Base-by-base conservation (phyloP, 139 green algal genomes). In the Yamagishiella unicocca region DNA sequence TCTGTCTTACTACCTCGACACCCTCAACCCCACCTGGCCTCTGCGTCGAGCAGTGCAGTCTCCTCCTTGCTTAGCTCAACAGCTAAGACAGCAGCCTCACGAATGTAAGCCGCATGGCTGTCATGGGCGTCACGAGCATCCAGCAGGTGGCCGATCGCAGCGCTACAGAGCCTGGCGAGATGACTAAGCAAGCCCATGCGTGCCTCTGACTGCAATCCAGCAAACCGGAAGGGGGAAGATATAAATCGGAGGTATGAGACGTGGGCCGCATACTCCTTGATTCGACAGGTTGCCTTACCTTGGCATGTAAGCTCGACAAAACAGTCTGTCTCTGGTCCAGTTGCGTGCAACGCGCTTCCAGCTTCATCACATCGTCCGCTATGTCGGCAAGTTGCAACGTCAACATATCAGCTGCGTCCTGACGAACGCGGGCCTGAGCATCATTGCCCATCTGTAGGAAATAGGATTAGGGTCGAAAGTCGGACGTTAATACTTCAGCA, bases 21-120 rank as follows among this genome's bases (percentile, higher is more conserved):
- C n/a, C n/a, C n/a, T n/a, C n/a, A n/a, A n/a, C n/a, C 58, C 6
- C n/a, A 85, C 79, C 79, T 75, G 61, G 27, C 61, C 12, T 86
- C 80, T 4, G 64, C 43, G 2, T 25, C 25, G 0, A 45, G 37
- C 31, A 78, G 64, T 31, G 31, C 64, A 12, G 14, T 24, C 42
- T 86, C 80, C 43, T 62, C 6, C 45, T 66, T 55, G 64, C n/a
- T 68, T 2, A 77, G 31, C 42, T 58, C 45, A 6, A 86, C 80
- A 2, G 43, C 42, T 19, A n/a, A 7, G 6, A 53, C 19, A 3
- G 80, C 80, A 1, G 80, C 80, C 19, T 66, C 43, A 27, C 64
- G 64, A 24, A 50, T 25, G 64, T 37, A n/a, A 12, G 9, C 22
- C 1, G 43, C n/a, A n/a, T 86, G 80, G 38, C 8, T 40, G 7